phyloP scores from a whole-genome alignment of 768 basidiomycete species.

The Cystofilobasidium macerans region DNA sequence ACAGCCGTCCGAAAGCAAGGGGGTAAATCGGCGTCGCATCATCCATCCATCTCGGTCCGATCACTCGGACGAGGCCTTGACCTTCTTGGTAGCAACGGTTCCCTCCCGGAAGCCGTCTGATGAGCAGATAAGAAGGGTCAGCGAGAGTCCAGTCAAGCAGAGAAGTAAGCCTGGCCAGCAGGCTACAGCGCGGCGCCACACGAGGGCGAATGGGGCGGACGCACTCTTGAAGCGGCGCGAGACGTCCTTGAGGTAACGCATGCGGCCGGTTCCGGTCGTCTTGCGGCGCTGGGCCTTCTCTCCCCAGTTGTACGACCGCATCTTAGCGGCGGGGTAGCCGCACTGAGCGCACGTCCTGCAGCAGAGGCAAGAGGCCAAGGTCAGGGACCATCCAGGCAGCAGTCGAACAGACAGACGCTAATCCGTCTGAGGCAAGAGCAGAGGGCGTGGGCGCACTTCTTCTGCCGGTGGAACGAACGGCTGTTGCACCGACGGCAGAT shows the following conservation, averaged over 20 bases:
- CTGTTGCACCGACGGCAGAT: conserved; percentile 94
- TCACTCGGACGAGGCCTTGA: conserved; percentile 43
- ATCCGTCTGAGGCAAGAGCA: neutral
- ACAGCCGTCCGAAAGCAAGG: too few relatives aligned
- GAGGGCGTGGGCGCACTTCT: conserved; percentile 62
- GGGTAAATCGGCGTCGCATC: too few relatives aligned
- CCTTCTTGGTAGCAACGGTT: conserved; percentile 76
- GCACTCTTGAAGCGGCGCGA: conserved; percentile 97
- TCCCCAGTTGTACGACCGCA: conserved; percentile 96
- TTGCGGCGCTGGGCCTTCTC: conserved; percentile 99
- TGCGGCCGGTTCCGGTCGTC: conserved; percentile 87
- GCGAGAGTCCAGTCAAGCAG: conserved; percentile 20
- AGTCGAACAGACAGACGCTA: too few relatives aligned
- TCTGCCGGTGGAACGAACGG: conserved; percentile 94
- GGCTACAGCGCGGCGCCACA: conserved; percentile 27
- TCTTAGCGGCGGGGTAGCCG: conserved; percentile 89
- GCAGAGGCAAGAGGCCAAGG: neutral
- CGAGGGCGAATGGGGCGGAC: conserved; percentile 59
- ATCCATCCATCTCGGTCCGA: too few relatives aligned
- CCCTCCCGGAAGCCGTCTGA: conserved; percentile 55
- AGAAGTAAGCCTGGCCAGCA: neutral
- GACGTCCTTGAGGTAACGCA: conserved; percentile 84
- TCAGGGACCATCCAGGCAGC: neutral
- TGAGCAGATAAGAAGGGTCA: neutral
- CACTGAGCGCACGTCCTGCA: conserved; percentile 78